Base-by-base conservation (phyloP, 192 early-diverging fungal species). In the Linnemannia zychae region DNA sequence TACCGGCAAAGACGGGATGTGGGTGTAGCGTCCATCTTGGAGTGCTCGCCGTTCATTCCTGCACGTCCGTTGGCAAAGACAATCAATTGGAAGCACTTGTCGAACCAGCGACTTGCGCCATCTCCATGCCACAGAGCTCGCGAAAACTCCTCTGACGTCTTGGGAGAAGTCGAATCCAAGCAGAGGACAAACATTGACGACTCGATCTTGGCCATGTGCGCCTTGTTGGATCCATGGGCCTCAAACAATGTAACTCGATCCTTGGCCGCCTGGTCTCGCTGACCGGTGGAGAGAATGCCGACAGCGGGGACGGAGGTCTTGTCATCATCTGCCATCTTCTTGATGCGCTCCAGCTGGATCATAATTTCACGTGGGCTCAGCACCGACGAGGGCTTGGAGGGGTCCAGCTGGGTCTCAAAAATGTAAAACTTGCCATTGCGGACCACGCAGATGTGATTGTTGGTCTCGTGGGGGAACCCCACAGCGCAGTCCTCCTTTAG, bases 21-120 rank as follows among this genome's bases (percentile, higher is more conserved):
- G 5, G 95, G 95, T 0, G 96, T 97, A 36, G 94, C 96, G 67
- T 97, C 96, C 88, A 96, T 95, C 80, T 82, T 87, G 44, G 81
- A 86, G 67, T 86, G 82, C 48, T 95, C 94, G 48, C 94, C 94
- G 44, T 91, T 77, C 63, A 93, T 88, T 1, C 88, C 91, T 6
- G 89, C 91, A 15, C 91, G 81, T 36, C 96, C 97, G 82, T 96
- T 96, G 78, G 92, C 92, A 75, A 94, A 93, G 66, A 97, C 88
- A 34, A 91, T 86, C 33, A 96, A 76, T 22, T 88, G 92, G 65
- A 95, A 82, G 33, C 88, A 90, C 83, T 97, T 98, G 86, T 98
- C 97, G 76, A 95, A 96, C 97, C 97, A 98, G 12, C 97, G 90
- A 78, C 97, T 98, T 76, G 91, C 92, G 4, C 95, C 96, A 46